A percentile compares a stretch with the other conserved stretches of the same genome.
Conservation (phyloP, 2,329 filamentous ascomycete genomes). For the Trichoderma gracile region DNA sequence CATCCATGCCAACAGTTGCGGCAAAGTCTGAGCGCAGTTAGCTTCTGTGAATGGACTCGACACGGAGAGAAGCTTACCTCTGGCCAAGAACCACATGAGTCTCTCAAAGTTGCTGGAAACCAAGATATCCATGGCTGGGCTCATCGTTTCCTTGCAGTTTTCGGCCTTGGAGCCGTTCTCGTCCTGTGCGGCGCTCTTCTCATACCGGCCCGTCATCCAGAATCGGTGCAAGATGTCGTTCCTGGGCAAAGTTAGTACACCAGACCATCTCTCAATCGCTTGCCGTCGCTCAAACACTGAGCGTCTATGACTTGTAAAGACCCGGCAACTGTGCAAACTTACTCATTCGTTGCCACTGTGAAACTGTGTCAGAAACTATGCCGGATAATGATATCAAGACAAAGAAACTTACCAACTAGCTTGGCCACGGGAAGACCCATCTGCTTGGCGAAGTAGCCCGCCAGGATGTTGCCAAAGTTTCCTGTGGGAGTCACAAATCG, state of each 20-base stretch:
- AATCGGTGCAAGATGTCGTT: constrained; percentile 97
- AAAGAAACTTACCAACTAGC: constrained; percentile 70
- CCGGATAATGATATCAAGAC: rapidly evolving
- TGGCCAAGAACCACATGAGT: constrained; percentile 85
- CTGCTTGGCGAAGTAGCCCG: constrained; percentile 85
- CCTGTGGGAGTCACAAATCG: constrained; percentile 91
- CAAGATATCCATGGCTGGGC: constrained; percentile 96
- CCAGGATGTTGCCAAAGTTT: constrained; percentile 95
- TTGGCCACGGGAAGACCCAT: constrained; percentile 90
- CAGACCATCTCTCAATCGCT: neutral
- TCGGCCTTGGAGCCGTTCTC: constrained; percentile 46
- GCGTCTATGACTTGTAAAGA: too few species aligned
- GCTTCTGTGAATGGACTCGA: neutral
- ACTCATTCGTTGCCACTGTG: constrained; percentile 67
- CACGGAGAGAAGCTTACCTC: neutral
- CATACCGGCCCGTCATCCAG: constrained; percentile 86
- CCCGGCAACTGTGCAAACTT: neutral
- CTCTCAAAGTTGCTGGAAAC: constrained; percentile 97
- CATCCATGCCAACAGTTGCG: constrained; percentile 59
- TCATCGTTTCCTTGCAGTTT: constrained; percentile 64
- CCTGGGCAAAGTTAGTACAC: constrained; percentile 26
- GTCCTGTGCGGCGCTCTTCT: constrained; percentile 62
- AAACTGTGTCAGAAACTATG: neutral
- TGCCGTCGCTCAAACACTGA: neutral
- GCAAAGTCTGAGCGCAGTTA: constrained; percentile 58